Evolutionary conservation across 2,329 filamentous ascomycete species (phyloP), one percentile per base, ranked within the genome.

Genomic region (Aspergillus tanneri): DNA sequence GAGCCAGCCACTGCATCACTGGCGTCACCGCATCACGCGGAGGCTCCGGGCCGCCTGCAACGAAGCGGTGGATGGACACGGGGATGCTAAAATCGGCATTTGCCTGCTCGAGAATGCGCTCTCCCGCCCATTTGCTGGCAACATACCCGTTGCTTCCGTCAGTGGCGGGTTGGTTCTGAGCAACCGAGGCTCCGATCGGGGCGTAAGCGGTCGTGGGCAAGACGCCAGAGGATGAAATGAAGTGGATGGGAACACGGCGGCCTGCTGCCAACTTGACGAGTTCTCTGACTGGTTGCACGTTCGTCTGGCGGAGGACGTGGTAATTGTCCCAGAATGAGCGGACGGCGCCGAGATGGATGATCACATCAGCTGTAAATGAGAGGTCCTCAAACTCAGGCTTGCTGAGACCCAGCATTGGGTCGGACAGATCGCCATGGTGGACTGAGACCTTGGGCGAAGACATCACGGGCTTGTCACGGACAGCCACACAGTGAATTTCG

Each of bases 401-500:
- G 9, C 10, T 16, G 14, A 50, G 38, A 10, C 48, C 43, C 14
- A 46, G 32, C 7, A 11, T 16, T 9, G 43, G 48, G 12, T 19
- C 16, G 23, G 38, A 18, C 9, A 39, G 43, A 12, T 50, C 48
- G 24, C 43, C 48, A 8, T 42, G 10, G 25, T 43, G 18, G 14
- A 28, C 4, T 14, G 22, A 23, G 23, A 50, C 24, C 45, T 39
- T 46, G 19, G 19, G 86, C 75, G 41, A 85, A 23, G 35, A 3
- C 40, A 11, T 28, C 4, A 16, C 19, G 25, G 24, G 18, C 16
- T 42, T 30, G 24, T 21, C 39, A 30, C 21, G n/a, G 18, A 14
- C 53, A 44, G 21, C 75, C 3, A 80, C 39, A 50, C 74, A 77
- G 55, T 76, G 69, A 2, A 81, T 58, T 12, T 58, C 60, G 2